phyloP scores from a whole-genome alignment of 306 rosid species.

The Castanea mollissima region DNA sequence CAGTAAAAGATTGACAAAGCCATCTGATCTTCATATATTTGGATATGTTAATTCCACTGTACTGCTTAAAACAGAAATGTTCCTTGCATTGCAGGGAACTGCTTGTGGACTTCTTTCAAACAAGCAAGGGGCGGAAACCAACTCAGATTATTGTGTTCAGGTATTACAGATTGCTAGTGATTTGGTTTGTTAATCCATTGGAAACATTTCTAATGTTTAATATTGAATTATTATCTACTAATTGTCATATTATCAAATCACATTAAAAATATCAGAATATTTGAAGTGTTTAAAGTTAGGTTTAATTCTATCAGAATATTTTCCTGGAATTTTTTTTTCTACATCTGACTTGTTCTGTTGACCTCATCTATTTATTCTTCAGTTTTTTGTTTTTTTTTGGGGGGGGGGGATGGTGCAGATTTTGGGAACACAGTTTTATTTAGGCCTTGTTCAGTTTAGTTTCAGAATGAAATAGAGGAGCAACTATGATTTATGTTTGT shows the following conservation, averaged over 20 bases:
- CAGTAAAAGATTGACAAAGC: neutral
- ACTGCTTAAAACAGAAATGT: slow-evolving; percentile 9
- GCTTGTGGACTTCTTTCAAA: slow-evolving; percentile 71
- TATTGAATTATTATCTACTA: neutral
- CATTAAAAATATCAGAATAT: neutral
- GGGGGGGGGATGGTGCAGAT: neutral
- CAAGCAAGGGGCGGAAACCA: slow-evolving; percentile 70
- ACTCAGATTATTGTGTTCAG: slow-evolving; percentile 87
- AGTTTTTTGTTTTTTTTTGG: neutral
- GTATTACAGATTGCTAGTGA: slow-evolving; percentile 33
- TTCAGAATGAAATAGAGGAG: neutral
- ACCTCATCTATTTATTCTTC: no score
- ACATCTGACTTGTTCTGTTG: neutral
- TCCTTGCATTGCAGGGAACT: slow-evolving; percentile 66
- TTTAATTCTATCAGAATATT: neutral
- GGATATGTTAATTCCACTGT: slow-evolving; percentile 5
- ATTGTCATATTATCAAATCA: neutral
- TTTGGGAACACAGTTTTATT: neutral
- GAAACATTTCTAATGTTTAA: neutral
- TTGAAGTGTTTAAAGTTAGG: neutral
- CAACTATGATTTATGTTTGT: neutral
- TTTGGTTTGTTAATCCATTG: neutral
- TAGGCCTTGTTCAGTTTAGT: neutral
- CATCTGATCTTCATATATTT: neutral
- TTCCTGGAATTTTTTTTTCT: neutral